Evolutionary conservation across 148 eudicot species (phyloP).

Genomic region (Dianthus caryophyllus): DNA sequence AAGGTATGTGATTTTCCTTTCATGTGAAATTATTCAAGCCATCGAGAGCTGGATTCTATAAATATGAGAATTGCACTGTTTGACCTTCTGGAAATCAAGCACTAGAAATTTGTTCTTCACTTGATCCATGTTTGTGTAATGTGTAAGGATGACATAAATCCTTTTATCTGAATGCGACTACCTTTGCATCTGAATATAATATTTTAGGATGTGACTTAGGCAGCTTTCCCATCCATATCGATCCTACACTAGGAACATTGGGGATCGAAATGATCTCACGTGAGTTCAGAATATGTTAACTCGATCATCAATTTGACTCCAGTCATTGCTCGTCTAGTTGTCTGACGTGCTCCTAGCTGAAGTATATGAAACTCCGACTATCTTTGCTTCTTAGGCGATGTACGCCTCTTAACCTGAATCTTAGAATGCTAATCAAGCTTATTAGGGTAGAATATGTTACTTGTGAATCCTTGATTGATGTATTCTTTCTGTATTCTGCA

Average conservation of each 20-base stretch:
- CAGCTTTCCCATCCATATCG: neutral
- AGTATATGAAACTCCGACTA: constrained; percentile 4
- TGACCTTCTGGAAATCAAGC: neutral
- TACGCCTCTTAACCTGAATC: neutral
- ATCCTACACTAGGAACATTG: neutral
- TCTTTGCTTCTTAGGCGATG: constrained; percentile 18
- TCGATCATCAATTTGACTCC: neutral
- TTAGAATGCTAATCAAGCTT: neutral
- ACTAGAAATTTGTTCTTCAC: neutral
- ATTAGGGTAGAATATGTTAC: constrained; percentile 4
- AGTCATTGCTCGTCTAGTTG: constrained; percentile 20
- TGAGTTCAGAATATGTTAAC: neutral
- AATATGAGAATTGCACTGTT: constrained; percentile 3
- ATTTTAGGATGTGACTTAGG: neutral
- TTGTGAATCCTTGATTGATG: constrained; percentile 3
- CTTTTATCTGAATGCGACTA: neutral
- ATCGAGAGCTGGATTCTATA: neutral
- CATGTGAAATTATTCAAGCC: constrained; percentile 8
- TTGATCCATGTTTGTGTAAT: neutral
- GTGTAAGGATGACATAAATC: neutral
- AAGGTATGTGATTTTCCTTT: constrained; percentile 49
- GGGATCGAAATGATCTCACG: neutral
- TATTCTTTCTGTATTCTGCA: constrained; percentile 32
- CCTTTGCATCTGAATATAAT: neutral
- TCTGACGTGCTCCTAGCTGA: constrained; percentile 16